Percentiles rank a stretch among this genome's conserved stretches.
Evolutionary conservation across 179 eudicot species (phyloP).

Genomic region (Drosera spatulata): DNA sequence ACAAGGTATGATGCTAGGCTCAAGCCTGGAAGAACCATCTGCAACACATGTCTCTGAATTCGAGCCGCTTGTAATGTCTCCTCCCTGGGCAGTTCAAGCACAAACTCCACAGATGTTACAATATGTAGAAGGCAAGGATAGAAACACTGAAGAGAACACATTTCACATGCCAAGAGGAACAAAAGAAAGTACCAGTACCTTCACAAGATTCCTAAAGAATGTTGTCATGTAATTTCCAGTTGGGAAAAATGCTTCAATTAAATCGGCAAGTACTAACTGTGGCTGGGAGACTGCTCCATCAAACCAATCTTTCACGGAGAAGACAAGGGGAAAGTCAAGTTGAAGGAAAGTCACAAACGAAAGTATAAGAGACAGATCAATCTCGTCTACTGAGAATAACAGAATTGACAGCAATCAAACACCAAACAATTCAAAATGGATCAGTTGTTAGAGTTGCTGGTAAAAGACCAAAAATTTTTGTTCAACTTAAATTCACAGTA

Average conservation of each 20-base stretch:
- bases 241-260: slow-evolving; percentile 79
- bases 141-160: neutral
- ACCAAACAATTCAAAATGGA: no score
- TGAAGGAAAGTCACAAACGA: no score
- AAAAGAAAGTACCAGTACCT: slow-evolving; percentile 24
- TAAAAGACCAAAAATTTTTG: no score
- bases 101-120: neutral
- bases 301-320: slow-evolving; percentile 57
- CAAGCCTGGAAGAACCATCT: slow-evolving; percentile 36
- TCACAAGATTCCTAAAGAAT: slow-evolving; percentile 68
- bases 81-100: slow-evolving; percentile 35
- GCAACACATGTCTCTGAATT: slow-evolving; percentile 42
- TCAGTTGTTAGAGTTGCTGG: no score
- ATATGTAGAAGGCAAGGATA: neutral
- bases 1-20: slow-evolving; percentile 58
- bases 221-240: slow-evolving; percentile 79
- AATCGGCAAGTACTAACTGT: slow-evolving; percentile 74
- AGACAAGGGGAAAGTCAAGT: neutral
- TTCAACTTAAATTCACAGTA: no score
- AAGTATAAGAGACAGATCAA: no score
- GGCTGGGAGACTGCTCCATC: slow-evolving; percentile 96
- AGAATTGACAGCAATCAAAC: no score
- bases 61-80: slow-evolving; percentile 22
- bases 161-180: neutral
- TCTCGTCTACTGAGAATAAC: no score